Base-by-base conservation (phyloP, 108 stramenopile species). In the Skeletonema tropicum region DNA sequence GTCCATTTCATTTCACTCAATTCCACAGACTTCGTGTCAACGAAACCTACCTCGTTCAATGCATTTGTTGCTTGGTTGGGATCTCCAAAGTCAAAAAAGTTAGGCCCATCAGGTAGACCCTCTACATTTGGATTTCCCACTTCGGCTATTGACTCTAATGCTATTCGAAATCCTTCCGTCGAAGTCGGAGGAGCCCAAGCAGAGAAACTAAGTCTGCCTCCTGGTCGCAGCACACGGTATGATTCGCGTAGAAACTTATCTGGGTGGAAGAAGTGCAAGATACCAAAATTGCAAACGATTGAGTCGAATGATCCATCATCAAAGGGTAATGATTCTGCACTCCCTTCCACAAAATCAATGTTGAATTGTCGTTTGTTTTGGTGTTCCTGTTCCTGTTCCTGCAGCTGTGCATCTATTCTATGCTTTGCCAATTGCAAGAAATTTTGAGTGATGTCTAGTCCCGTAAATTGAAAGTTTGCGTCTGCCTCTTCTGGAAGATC, bases 1-100 rank as follows among this genome's bases (percentile, higher is more conserved):
- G 42, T 52, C 83, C 83, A 83, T 75, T 75, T 76, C 83, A 83
- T 83, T 30, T 79, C 75, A 70, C 75, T 76, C 38, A 75, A 39
- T 61, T 83, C 83, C n/a, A 67, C 46, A 6, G 68, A 63, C 23
- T 64, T 67, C 17, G 75, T 75, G 63, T 80, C 61, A 21, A 71
- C 83, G 62, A 76, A 83, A 2, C 78, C 79, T 36, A 80, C 66
- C 21, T 26, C 35, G 39, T 66, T 23, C 57, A 80, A 59, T 60
- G 52, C 62, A 32, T 35, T 49, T 46, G 49, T 70, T 19, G 79
- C 68, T 26, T 80, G 67, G 35, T 66, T 45, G 35, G 67, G 2
- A 65, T 76, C 57, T 52, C 74, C 73, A 66, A 83, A 83, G n/a
- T 70, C 62, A 70, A 83, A 83, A 60, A 80, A 80, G 39, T 75